Conservation (phyloP, 2,329 filamentous ascomycete genomes). For the Thielaviopsis populi region DNA sequence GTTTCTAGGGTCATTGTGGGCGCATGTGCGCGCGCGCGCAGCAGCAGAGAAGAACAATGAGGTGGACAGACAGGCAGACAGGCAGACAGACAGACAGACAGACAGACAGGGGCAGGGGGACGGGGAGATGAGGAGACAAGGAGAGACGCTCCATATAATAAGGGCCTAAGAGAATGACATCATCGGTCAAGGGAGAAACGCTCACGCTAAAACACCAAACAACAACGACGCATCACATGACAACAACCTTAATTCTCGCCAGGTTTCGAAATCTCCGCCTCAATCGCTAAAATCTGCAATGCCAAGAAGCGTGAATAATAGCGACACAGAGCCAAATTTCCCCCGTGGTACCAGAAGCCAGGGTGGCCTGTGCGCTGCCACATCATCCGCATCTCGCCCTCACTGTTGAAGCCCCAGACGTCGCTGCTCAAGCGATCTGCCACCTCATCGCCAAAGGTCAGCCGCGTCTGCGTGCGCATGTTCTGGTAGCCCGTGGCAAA, state of each 20-base stretch:
- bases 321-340: slow-evolving; percentile 47
- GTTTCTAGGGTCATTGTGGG: neutral
- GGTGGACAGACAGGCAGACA: too few relatives aligned
- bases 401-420: slow-evolving; percentile 46
- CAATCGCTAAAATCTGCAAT: slow-evolving; percentile 35
- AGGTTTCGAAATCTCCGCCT: slow-evolving; percentile 26
- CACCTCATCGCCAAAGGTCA: slow-evolving; percentile 46
- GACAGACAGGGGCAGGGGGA: too few relatives aligned
- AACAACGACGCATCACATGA: neutral
- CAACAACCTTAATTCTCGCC: slow-evolving; percentile 20
- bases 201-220: neutral
- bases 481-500: slow-evolving; percentile 52
- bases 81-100: too few relatives aligned
- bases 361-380: slow-evolving; percentile 48
- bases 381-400: slow-evolving; percentile 40
- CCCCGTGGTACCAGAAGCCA: slow-evolving; percentile 51
- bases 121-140: neutral
- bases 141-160: too few relatives aligned
- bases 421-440: slow-evolving; percentile 39
- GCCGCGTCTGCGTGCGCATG: slow-evolving; percentile 48
- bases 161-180: neutral
- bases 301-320: slow-evolving; percentile 42
- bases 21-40: too few relatives aligned
- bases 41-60: neutral
- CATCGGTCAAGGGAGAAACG: neutral